Evolutionary conservation across 2,329 filamentous ascomycete species (phyloP), one percentile per base, ranked within the genome.

Genomic region (Hymenoscyphus fructigenus): DNA sequence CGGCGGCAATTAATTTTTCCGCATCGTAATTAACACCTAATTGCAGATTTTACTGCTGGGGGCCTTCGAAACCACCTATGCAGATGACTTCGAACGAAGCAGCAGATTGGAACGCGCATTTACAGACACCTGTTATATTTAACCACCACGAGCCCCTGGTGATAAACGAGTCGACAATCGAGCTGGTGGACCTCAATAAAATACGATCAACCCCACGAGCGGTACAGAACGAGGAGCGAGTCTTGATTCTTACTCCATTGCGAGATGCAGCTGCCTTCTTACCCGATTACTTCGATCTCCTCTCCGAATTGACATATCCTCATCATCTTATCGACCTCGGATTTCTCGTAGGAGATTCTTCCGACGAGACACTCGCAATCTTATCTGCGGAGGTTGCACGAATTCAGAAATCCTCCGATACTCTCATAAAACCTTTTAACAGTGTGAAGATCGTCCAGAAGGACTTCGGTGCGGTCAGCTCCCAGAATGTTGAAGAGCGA

Each of bases 251-350:
- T 69, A 98, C 95, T 0, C 95, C 95, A 28, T 83, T 99, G 61
- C 92, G 95, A 78, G 93, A 99, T 78, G 94, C 95, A 65, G 87
- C 92, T 10, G 83, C 83, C 14, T 92, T 92, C 77, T 83, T 99
- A 63, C 85, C 87, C 66, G 93, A 94, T 78, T 94, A 98, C 80
- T 98, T 99, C 77, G 93, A 98, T 76, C 88, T 99, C 50, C 82
- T 99, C 72, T 88, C 90, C 67, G 88, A 95, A 77, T 84, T 99
- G 70, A 93, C 92, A 3, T 99, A 99, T 76, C 95, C 95, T 14
- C 95, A 99, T 79, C 85, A 95, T 69, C 85, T 99, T 64, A 98
- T 99, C 75, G 95, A 99, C 76, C 84, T 99, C 60, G 95, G 88
- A 28, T 99, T 99, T 80, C 86, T 99, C 29, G 92, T 99, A 62